A percentile compares a stretch with the other conserved stretches of the same genome.
Conservation (phyloP, 352 stramenopile genomes). For the Pythium dissimile region DNA sequence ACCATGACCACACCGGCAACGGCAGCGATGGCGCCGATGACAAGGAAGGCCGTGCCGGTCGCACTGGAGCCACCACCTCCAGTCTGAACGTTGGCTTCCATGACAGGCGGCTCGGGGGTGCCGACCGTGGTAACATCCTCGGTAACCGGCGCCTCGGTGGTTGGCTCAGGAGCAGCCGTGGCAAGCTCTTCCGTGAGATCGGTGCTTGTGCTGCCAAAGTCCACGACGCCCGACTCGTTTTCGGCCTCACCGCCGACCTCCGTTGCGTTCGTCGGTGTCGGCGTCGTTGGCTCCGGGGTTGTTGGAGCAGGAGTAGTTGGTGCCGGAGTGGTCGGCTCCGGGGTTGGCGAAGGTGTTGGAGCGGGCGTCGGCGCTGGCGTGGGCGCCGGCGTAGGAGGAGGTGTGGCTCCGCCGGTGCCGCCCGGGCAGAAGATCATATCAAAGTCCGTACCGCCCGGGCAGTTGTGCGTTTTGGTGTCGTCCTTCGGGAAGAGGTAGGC, state of each 20-base stretch:
- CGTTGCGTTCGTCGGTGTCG: slow-evolving; percentile 4
- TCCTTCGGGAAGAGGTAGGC: slow-evolving; percentile 37
- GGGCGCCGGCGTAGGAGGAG: slow-evolving; percentile 12
- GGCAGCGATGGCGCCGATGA: slow-evolving; percentile 16
- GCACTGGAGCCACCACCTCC: neutral
- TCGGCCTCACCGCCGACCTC: slow-evolving; percentile 1
- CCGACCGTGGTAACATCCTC: slow-evolving; percentile 1
- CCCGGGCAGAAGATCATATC: slow-evolving; percentile 34
- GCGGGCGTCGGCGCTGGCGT: slow-evolving; percentile 14
- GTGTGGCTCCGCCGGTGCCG: slow-evolving; percentile 11
- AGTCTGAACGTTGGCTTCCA: slow-evolving; percentile 20
- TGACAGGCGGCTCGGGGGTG: slow-evolving; percentile 1
- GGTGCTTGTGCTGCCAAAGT: slow-evolving; percentile 1
- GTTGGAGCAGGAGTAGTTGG: slow-evolving; percentile 12
- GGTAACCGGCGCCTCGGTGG: neutral
- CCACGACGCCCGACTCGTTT: slow-evolving; percentile 3
- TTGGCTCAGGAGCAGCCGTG: neutral
- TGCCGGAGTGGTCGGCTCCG: neutral
- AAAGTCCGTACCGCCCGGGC: slow-evolving; percentile 27
- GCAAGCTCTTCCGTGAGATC: neutral
- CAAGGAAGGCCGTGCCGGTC: slow-evolving; percentile 2
- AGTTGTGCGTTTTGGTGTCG: slow-evolving; percentile 42
- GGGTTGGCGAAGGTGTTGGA: slow-evolving; percentile 5
- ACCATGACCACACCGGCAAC: slow-evolving; percentile 24
- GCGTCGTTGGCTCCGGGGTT: slow-evolving; percentile 15